phyloP scores from a whole-genome alignment of 2,329 filamentous ascomycete species.

The Colletotrichum zoysiae region DNA sequence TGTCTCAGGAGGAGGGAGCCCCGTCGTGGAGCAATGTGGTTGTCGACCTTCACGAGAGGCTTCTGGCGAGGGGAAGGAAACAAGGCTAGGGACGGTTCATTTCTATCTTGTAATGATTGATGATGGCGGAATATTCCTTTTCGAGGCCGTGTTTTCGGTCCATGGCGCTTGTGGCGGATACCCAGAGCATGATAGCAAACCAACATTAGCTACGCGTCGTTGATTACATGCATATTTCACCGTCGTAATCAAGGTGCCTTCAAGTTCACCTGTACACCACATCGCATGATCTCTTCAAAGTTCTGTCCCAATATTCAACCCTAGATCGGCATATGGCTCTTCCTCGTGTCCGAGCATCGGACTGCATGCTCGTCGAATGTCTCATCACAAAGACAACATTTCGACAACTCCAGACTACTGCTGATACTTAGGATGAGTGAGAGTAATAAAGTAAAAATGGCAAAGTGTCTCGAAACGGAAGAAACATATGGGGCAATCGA shows the following conservation, averaged over 20 bases:
- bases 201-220: constrained; percentile 2
- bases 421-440: background rate
- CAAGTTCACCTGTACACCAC: background rate
- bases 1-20: constrained; percentile 47
- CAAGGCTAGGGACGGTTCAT: constrained; percentile 42
- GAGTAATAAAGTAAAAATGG: background rate
- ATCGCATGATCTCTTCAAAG: background rate
- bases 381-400: background rate
- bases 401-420: background rate
- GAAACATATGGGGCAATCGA: background rate
- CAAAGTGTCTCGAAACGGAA: background rate
- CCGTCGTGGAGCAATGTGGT: constrained; percentile 67
- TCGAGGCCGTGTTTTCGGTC: constrained; percentile 37
- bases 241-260: background rate
- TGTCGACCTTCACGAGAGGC: constrained; percentile 65
- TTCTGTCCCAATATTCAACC: background rate
- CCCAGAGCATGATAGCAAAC: constrained; percentile 27
- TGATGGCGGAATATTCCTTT: constrained; percentile 44
- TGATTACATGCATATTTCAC: background rate
- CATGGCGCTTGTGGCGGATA: constrained; percentile 38
- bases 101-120: constrained; percentile 46
- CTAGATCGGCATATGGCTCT: background rate
- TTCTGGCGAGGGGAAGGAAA: constrained; percentile 69
- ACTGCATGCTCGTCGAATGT: background rate
- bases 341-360: background rate